phyloP scores from a whole-genome alignment of 257 asterid species.

The Echites panduratus region DNA sequence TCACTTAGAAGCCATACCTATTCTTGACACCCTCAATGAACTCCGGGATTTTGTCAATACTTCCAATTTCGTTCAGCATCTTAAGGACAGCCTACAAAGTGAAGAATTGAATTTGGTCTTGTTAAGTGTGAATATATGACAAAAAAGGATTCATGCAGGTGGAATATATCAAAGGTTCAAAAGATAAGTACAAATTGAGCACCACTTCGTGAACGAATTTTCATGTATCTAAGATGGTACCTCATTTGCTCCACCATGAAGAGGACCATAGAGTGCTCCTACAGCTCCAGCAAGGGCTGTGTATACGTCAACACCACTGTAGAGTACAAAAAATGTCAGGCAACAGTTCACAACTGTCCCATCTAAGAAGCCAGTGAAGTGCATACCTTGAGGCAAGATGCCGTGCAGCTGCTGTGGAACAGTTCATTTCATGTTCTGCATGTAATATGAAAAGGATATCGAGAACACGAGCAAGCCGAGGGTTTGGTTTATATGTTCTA shows the following conservation, averaged over 20 bases:
- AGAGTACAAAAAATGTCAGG: slow-evolving; percentile 17
- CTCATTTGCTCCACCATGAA: slow-evolving; percentile 99
- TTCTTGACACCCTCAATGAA: slow-evolving; percentile 95
- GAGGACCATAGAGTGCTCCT: slow-evolving; percentile 99
- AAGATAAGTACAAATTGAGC: background rate
- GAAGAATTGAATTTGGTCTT: too few species aligned
- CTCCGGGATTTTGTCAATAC: slow-evolving; percentile 76
- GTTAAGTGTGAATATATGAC: background rate
- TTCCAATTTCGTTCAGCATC: slow-evolving; percentile 96
- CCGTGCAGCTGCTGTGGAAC: slow-evolving; percentile 98
- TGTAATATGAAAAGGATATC: slow-evolving; percentile 92
- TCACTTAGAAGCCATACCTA: slow-evolving; percentile 39
- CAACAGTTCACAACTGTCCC: background rate
- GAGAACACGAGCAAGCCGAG: slow-evolving; percentile 95
- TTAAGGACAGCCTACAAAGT: slow-evolving; percentile 86
- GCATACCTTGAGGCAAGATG: slow-evolving; percentile 93
- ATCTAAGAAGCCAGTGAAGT: slow-evolving; percentile 11
- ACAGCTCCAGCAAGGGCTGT: slow-evolving; percentile 99
- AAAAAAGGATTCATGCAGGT: background rate
- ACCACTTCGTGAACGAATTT: background rate
- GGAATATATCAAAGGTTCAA: slow-evolving; percentile 4
- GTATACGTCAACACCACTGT: slow-evolving; percentile 98
- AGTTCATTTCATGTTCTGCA: slow-evolving; percentile 99
- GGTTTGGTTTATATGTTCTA: slow-evolving; percentile 83
- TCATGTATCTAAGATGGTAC: slow-evolving; percentile 17